These are phyloP conservation scores for Schwanniomyces etchellsii DNA, from an alignment of 1,139 yeast species.

Conservation along the genomic window DNA sequence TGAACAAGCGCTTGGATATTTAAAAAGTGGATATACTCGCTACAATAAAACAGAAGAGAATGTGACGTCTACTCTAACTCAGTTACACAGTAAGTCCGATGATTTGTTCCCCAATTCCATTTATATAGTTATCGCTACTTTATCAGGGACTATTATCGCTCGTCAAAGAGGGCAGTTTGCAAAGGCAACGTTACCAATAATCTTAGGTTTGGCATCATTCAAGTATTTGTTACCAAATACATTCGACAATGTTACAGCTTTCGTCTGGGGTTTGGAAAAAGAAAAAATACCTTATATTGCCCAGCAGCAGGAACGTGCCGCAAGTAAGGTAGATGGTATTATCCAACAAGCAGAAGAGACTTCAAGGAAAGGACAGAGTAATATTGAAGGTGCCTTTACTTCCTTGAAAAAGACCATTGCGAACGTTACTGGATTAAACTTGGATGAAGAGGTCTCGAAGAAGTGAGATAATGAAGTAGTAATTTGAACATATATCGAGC, in stretches of 20 bases:
- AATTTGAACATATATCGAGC: no score
- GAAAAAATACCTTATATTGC: constrained; percentile 62
- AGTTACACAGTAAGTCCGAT: constrained; percentile 67
- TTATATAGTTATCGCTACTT: constrained; percentile 66
- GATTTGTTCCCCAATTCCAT: constrained; percentile 72
- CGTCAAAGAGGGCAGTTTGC: constrained; percentile 63
- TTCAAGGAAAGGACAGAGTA: constrained; percentile 31
- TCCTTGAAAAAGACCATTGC: constrained; percentile 46
- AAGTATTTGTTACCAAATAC: constrained; percentile 75
- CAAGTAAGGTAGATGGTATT: constrained; percentile 42
- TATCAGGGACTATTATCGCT: constrained; percentile 76
- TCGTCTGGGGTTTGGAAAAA: constrained; percentile 65
- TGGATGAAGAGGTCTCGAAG: constrained; percentile 58
- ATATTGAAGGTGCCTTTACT: constrained; percentile 35
- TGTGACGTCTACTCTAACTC: constrained; percentile 62
- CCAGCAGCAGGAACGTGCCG: constrained; percentile 50
- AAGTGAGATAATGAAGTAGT: constrained; percentile 17
- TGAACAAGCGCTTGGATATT: constrained; percentile 14
- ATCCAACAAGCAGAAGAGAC: constrained; percentile 35
- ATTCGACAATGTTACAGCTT: constrained; percentile 54
- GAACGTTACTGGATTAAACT: constrained; percentile 61
- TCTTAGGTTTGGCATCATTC: constrained; percentile 67
- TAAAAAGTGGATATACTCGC: constrained; percentile 36
- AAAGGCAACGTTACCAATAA: constrained; percentile 56
- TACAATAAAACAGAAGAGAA: constrained; percentile 60